Conservation (phyloP, 2,329 filamentous ascomycete genomes). For the Neofusicoccum sp. region DNA sequence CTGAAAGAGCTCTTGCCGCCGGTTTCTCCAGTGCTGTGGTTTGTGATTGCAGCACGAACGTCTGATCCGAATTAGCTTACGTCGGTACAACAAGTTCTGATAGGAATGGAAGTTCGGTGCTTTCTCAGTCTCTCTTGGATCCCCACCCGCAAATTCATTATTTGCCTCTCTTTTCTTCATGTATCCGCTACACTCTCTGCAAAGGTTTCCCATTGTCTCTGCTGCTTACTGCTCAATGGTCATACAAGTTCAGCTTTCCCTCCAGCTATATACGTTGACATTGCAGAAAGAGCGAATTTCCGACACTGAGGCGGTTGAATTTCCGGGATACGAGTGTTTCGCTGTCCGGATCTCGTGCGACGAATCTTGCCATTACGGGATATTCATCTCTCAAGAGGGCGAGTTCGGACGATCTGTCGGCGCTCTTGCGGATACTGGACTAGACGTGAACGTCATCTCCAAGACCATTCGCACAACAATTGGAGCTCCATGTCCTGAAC, state of each 20-base stretch:
- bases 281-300: slow-evolving; percentile 22
- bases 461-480: not conserved
- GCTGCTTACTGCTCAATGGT: not conserved
- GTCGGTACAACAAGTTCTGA: too few species aligned
- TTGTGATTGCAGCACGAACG: not conserved
- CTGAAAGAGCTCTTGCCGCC: too few species aligned
- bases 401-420: not conserved
- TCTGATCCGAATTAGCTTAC: not conserved
- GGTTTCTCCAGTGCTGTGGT: too few species aligned
- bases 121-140: not conserved
- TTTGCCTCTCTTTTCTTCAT: not conserved
- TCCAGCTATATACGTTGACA: slow-evolving; percentile 18
- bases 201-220: not conserved
- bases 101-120: not conserved
- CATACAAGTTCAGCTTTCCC: not conserved
- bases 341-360: slow-evolving; percentile 16
- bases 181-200: not conserved
- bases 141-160: not conserved
- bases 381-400: not conserved
- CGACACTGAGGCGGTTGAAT: slow-evolving; percentile 22
- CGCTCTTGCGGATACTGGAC: not conserved
- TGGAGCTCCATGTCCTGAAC: not conserved
- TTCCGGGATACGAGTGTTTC: slow-evolving; percentile 24
- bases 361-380: not conserved
- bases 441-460: too few species aligned